Evolutionary conservation across 371 early-diverging fungal genomes (phyloP), one percentile per base, ranked within the genome.

Genomic region (Lichtheimia hyalospora): DNA sequence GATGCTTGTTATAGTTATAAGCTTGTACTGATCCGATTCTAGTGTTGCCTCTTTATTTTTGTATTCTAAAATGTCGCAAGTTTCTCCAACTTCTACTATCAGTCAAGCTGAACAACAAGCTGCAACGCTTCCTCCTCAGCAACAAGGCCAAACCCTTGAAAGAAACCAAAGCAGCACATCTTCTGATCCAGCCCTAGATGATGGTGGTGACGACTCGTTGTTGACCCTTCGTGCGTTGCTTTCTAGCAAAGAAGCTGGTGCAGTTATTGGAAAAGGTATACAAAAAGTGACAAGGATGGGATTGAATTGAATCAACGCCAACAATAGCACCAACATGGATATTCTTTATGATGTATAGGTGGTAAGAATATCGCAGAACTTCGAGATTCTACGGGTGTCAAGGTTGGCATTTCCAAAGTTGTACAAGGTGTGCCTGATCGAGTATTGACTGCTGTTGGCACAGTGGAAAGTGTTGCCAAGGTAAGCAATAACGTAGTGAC

Each of bases 161-260:
- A 34, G 53, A 8, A 53, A 53, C 53, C 40, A 39, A 20, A 53
- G 53, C 16, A 53, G 40, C 53, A 40, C 53, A 40, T 39, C 53
- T 40, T 34, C 28, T 39, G 53, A 53, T n/a, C 53, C 28, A 53
- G 40, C 40, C 20, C 3, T 55, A 1, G 46, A 44, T 59, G 59
- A 34, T 43, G 64, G 59, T 16, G 64, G 59, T 25, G 64, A 53
- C 20, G 57, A 65, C 20, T 68, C 62, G 18, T 61, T 54, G 39
- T 75, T 94, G 50, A 89, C 90, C n/a, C 76, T 95, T 63, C 90
- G 95, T 50, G 89, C 92, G n/a, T 79, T 95, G 15, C 89, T 95
- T 18, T 83, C 90, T 24, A 89, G 94, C 67, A 92, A 92, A 73
- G 97, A 96, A 69, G 96, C 97, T 25, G 96, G 91, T 63, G 88